Base-by-base conservation (phyloP, 768 basidiomycete genomes). In the Suillus variegatus region DNA sequence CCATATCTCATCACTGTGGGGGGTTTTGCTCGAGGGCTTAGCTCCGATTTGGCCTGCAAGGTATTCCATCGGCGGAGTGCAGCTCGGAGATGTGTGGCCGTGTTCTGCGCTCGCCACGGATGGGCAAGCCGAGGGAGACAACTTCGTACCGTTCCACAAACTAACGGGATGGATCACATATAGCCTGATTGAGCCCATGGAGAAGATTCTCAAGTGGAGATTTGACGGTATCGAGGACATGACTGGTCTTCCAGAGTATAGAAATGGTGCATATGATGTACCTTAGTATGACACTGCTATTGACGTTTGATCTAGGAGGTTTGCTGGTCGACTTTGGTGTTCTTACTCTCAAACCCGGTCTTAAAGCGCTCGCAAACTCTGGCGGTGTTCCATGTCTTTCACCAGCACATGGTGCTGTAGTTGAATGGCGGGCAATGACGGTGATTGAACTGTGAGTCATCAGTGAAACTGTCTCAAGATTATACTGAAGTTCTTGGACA, bases 361-460 rank as follows among this genome's bases (percentile, higher is more conserved):
- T 78, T 0, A 78, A 95, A 14, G 81, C 85, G 0, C 75, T 73
- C 22, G 78, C 85, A 8, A 63, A 68, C 6, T 25, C 22, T 13
- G 47, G 38, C 14, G 81, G 81, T 25, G 81, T 94, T 61, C 89
- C 93, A 4, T 85, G 83, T 47, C 82, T 92, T 28, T 77, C 83
- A 16, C 85, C 94, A 1, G 90, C 91, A 0, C 95, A 95, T 73
- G 93, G 94, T 0, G 94, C 94, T 7, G 89, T 99, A 64, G 88
- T 98, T 44, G 97, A 99, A 78, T 97, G 96, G 95, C 83, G 97
- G 63, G 95, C 96, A 0, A 85, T 99, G 85, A 99, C 97, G 0
- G 93, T 99, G 44, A 91, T 97, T 63, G 87, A 90, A 74, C 82
- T 99, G 93, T 95, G 70, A 70, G 91, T 82, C 9, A 55, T 35